These are phyloP conservation scores for Ulmus americana DNA, from an alignment of 331 rosid genomes.

Conservation along the genomic window DNA sequence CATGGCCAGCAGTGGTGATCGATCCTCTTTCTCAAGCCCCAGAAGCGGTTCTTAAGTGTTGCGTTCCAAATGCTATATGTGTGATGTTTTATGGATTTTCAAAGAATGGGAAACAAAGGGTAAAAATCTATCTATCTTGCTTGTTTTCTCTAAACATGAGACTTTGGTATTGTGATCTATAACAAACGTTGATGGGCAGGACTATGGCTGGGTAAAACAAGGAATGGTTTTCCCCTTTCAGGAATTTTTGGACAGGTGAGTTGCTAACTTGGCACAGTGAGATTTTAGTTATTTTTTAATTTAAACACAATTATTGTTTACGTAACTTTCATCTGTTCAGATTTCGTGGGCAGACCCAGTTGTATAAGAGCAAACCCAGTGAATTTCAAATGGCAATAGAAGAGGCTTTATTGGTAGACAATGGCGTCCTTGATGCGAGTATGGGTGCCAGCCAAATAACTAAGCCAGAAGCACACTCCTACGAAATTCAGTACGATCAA, in stretches of 20 bases:
- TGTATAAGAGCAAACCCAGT: slow-evolving; percentile 77
- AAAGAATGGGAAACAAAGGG: slow-evolving; percentile 81
- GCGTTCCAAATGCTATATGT: slow-evolving; percentile 66
- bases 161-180: slow-evolving; percentile 13
- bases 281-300: slow-evolving; percentile 8
- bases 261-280: slow-evolving; percentile 14
- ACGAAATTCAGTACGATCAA: slow-evolving; percentile 37
- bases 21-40: slow-evolving; percentile 86
- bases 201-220: slow-evolving; percentile 95
- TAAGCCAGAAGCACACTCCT: slow-evolving; percentile 29
- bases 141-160: neutral
- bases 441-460: slow-evolving; percentile 33
- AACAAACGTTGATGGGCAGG: slow-evolving; percentile 48
- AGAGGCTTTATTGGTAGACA: slow-evolving; percentile 78
- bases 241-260: slow-evolving; percentile 73
- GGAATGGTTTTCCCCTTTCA: slow-evolving; percentile 78
- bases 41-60: slow-evolving; percentile 56
- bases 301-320: slow-evolving; percentile 7
- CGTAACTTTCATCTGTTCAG: slow-evolving; percentile 36
- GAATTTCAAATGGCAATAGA: slow-evolving; percentile 88
- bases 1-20: slow-evolving; percentile 94
- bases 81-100: slow-evolving; percentile 95
- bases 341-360: slow-evolving; percentile 83
- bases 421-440: slow-evolving; percentile 51
- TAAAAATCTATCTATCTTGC: slow-evolving; percentile 16